These are phyloP conservation scores for Pseudocercospora cruenta DNA, from an alignment of 2,329 filamentous ascomycete species.

Conservation along the genomic window DNA sequence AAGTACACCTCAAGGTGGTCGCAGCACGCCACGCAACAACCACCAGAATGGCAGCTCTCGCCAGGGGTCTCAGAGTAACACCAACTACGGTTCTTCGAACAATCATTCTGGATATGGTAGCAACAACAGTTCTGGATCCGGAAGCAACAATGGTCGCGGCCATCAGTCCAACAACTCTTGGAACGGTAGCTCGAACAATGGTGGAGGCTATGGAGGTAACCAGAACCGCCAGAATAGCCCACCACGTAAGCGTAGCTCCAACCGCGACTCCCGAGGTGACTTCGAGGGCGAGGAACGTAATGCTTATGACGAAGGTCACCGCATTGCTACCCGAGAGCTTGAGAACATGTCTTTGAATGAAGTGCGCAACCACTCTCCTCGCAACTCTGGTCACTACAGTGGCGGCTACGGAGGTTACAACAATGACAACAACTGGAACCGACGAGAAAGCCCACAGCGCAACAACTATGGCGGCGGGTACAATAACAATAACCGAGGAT, in stretches of 20 bases:
- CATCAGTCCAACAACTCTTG: constrained; percentile 7
- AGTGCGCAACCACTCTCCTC: constrained; percentile 8
- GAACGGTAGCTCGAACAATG: background rate
- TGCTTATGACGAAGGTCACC: constrained; percentile 19
- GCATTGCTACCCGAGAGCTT: constrained; percentile 17
- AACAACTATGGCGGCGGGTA: constrained; percentile 16
- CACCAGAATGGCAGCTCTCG: constrained; percentile 12
- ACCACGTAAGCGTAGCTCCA: constrained; percentile 12
- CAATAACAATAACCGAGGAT: constrained; percentile 18
- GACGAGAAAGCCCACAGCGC: background rate
- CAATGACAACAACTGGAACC: constrained; percentile 15
- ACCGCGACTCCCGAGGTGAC: constrained; percentile 17
- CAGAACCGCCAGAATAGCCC: constrained; percentile 8
- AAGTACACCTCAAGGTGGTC: background rate
- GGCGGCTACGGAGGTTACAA: constrained; percentile 9
- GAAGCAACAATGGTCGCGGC: background rate
- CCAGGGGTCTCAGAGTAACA: constrained; percentile 2
- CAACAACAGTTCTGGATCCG: constrained; percentile 8
- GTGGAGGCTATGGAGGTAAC: background rate
- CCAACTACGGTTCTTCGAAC: background rate
- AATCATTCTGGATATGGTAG: constrained; percentile 7
- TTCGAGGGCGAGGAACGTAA: constrained; percentile 17
- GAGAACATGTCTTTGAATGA: constrained; percentile 13
- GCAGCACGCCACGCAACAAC: background rate
- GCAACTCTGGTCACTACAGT: constrained; percentile 9